Conservation (phyloP, 441 rosid genomes). For the Oxalis stricta region DNA sequence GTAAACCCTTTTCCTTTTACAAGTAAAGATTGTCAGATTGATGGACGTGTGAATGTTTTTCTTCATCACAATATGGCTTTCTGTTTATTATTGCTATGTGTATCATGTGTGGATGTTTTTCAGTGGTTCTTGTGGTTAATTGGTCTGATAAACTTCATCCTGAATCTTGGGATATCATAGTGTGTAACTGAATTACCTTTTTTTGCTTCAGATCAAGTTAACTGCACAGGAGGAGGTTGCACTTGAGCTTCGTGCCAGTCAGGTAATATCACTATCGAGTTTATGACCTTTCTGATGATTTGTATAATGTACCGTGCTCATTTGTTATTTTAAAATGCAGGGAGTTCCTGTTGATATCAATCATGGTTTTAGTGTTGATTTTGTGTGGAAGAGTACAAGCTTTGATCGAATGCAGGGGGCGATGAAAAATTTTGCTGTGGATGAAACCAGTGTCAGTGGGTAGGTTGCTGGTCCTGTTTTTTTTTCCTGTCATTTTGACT, state of each 20-base stretch:
- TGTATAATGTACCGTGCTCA: neutral
- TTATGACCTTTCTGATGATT: too few relatives aligned
- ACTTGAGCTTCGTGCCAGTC: constrained; percentile 94
- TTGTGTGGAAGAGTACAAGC: constrained; percentile 99
- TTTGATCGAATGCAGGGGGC: constrained; percentile 99
- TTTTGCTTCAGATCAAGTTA: constrained; percentile 63
- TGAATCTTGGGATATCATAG: neutral
- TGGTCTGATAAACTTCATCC: neutral
- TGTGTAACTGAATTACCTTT: neutral
- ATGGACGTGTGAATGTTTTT: constrained; percentile 1
- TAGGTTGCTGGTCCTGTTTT: constrained; percentile 26
- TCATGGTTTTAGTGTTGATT: constrained; percentile 97
- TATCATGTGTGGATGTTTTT: neutral
- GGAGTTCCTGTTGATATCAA: constrained; percentile 88
- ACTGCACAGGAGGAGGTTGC: constrained; percentile 99
- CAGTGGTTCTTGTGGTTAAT: neutral
- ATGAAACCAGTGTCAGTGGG: constrained; percentile 99
- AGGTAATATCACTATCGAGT: constrained; percentile 41
- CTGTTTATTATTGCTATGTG: neutral
- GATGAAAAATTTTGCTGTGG: constrained; percentile 97
- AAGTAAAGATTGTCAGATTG: constrained; percentile 5
- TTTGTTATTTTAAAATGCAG: constrained; percentile 24
- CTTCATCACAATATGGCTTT: neutral
- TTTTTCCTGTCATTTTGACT: neutral
- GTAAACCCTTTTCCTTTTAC: constrained; percentile 38